Evolutionary conservation across 192 early-diverging fungal genomes (phyloP), one percentile per base, ranked within the genome.

Genomic region (Diversispora eburnea): DNA sequence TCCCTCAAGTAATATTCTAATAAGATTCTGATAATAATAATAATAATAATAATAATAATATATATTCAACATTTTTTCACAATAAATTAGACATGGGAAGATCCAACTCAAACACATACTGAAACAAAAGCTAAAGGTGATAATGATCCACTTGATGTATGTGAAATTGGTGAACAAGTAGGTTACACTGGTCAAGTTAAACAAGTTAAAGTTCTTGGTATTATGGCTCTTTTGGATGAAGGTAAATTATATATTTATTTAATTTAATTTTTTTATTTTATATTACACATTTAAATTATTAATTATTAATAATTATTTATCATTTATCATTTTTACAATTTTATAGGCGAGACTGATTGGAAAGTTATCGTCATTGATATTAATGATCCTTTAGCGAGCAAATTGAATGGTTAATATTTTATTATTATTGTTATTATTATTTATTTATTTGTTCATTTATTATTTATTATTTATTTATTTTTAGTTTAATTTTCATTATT

Each of bases 171-270:
- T 77, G 95, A 98, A 83, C 88, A 86, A 67, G 90, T 99, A 75
- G 95, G 92, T 63, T 88, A 90, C 83, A 77, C 84, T 68, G 97
- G 97, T 64, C 94, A 99, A 86, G 86, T 99, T 80, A 99, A 99
- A 89, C 96, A 98, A 88, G 97, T 99, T 81, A 99, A 99, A 88
- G 87, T 94, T 48, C 90, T 99, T 54, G 97, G 97, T 64, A 91
- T 95, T 76, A 99, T 99, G 95, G 97, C 96, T 75, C 89, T 99
- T 74, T 87, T 99, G 63, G 97, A 99, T 77, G 96, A 99, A 81
- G 96, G 94, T 85, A 72, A 69, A 60, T 76, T 41, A 39, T 33
- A 46, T 20, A 15, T 77, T 79, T 22, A 13, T 69, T 15, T 42
- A 19, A 42, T 20, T 51, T 52, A 55, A 43, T 76, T 83, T 63